Evolutionary conservation across 179 eudicot species (phyloP), one percentile per base, ranked within the genome.

Genomic region (Carnegiea gigantea): DNA sequence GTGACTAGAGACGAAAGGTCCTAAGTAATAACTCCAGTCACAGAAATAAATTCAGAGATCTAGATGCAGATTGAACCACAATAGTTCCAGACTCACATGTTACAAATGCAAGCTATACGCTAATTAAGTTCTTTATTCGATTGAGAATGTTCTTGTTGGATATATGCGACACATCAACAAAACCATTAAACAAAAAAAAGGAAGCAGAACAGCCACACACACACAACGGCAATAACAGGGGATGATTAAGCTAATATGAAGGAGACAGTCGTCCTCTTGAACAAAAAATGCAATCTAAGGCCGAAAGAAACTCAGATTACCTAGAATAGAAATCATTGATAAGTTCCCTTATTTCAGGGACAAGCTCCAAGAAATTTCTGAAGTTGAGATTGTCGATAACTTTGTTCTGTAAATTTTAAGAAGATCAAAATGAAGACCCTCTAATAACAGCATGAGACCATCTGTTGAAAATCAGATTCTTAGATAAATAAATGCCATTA

Each of bases 271-370:
- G 21, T n/a, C 21, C 10, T 60, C 7, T 21, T 21, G 67, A 65
- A 65, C 38, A 24, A 24, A 24, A 36, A 65, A 13, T 14, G 38
- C 38, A 28, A 65, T 5, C 71, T 24, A 33, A 28, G 0, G 15
- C 11, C 38, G 38, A 28, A 2, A 18, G 40, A 70, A 28, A 28
- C 9, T 26, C 9, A 51, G 36, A 36, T 76, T 86, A 95, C 99
- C 99, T 95, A 43, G 99, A 89, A 86, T 95, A 92, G 86, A 95
- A 95, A 85, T 94, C 93, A 79, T 94, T 86, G 48, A 95, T 92
- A 36, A 95, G 97, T 85, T 95, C 99, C 86, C 99, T 91, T 71
- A 95, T 90, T 86, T 95, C 99, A 24, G 99, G 99, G 46, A 95
- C 98, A 81, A 94, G 87, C 92, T 95, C 99, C 80, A 95, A 88